Base-by-base conservation (phyloP, 495 filamentous ascomycete genomes). In the Trichoderma erinaceum region DNA sequence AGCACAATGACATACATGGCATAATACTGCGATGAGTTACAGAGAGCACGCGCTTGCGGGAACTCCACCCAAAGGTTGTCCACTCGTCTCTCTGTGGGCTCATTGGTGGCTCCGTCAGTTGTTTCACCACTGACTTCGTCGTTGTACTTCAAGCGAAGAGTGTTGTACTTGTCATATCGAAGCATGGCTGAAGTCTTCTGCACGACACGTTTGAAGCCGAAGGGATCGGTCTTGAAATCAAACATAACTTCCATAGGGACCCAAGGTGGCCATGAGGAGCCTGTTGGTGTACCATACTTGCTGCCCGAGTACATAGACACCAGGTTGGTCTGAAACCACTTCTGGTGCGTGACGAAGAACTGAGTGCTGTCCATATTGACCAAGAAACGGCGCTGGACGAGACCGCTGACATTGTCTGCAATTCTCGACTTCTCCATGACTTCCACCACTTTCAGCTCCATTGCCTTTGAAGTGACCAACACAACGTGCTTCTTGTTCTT, bases 221-320 rank as follows among this genome's bases (percentile, higher is more conserved):
- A 97, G 0, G 95, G 94, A 73, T 93, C 90, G 23, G 89, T 81
- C 66, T 92, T 79, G 78, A 97, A 99, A 78, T 98, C 93, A 70
- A 97, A 97, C 89, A 97, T 97, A 68, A 96, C 91, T 78, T 99
- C 95, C 79, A 98, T 87, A 4, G 95, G 93, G 46, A 98, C 89
- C 95, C 95, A 99, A 38, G 95, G 95, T 4, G 95, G 95, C 95
- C 95, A 99, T 5, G 90, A 87, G 38, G 92, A 92, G 18, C 89
- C 90, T 35, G 86, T 82, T 16, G 91, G 88, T 46, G 93, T 90
- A 63, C 95, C 95, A 72, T 98, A 99, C 65, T 87, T 88, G 78
- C 92, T 97, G 21, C 92, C 95, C 3, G 94, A 92, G 73, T 97
- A 97, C 80, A 98, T 89, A 58, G 93, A 92, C 67, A 97, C 83